Percentiles rank a stretch among this genome's conserved stretches.
phyloP scores from a whole-genome alignment of 805 yeast species.

The Yarrowia alimentaria region DNA sequence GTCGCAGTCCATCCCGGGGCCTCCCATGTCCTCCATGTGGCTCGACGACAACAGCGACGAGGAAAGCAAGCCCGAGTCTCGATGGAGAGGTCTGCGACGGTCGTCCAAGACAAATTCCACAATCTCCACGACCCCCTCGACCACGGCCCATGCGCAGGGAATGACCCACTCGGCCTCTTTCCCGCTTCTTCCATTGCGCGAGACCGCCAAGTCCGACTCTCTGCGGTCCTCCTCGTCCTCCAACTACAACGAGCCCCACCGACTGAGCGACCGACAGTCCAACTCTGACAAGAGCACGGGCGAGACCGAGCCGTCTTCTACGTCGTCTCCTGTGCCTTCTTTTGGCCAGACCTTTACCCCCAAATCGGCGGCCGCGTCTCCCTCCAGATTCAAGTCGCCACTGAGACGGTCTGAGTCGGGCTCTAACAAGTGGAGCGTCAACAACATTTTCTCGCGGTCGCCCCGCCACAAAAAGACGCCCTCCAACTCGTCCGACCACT shows the following conservation, averaged over 20 bases:
- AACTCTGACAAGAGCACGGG: constrained; percentile 13
- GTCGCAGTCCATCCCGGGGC: constrained; percentile 9
- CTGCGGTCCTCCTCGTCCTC: constrained; percentile 1
- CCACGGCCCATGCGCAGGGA: neutral
- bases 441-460: constrained; percentile 3
- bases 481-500: neutral
- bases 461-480: constrained; percentile 17
- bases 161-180: constrained; percentile 5
- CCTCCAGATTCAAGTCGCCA: constrained; percentile 9
- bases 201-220: neutral
- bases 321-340: constrained; percentile 1
- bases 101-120: constrained; percentile 14
- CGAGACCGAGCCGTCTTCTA: constrained; percentile 4
- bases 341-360: neutral
- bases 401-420: constrained; percentile 12
- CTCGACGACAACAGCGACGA: constrained; percentile 18
- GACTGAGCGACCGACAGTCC: constrained; percentile 10
- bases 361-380: neutral
- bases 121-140: neutral
- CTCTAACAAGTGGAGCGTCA: constrained; percentile 5
- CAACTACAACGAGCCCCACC: constrained; percentile 9
- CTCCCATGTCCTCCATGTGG: constrained; percentile 21
- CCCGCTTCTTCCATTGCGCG: neutral
- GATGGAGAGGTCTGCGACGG: constrained; percentile 3
- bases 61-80: constrained; percentile 4